Base-by-base conservation (phyloP, 2,329 filamentous ascomycete species). In the Xylariaceae sp. region DNA sequence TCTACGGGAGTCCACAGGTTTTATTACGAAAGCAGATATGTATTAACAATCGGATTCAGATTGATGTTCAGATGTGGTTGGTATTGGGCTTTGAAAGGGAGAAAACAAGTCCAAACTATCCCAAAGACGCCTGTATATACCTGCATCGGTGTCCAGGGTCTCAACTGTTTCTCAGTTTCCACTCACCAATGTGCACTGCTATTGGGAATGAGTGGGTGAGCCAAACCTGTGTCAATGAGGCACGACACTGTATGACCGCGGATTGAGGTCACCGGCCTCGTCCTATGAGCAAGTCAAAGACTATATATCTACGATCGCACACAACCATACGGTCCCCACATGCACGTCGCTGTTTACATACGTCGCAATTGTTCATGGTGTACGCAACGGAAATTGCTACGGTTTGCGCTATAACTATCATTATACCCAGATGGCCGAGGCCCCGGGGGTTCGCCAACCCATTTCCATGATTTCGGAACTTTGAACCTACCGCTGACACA, bases 41-140 rank as follows among this genome's bases (percentile, higher is more conserved):
- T 36, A 28, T 33, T 40, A 28, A 57, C 41, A 36, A n/a, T 39
- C 24, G 34, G 14, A 44, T 49, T 45, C 19, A 40, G 24, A 12
- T 47, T 36, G 26, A 28, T 34, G 5, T 31, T 49, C 8, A 33
- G 31, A 33, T 33, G 31, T 14, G 5, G 23, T 23, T 17, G 29
- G 31, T 36, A 37, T 14, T 33, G 9, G 31, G 31, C 31, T 8
- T 12, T 14, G 31, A 14, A 14, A 14, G n/a, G n/a, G n/a, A 16
- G 12, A 23, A 40, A 19, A 53, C 6, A 8, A 29, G 16, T 14
- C 24, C 4, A 17, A 28, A 7, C 24, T 23, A 46, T 33, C n/a
- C 9, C 40, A 41, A 12, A 24, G 43, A 40, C 21, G 24, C 9
- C 34, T 45, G 19, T 23, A 53, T 40, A 31, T 14, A 16, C n/a